phyloP scores from a whole-genome alignment of 2,329 filamentous ascomycete species.

The Zasmidium citrigriseum region DNA sequence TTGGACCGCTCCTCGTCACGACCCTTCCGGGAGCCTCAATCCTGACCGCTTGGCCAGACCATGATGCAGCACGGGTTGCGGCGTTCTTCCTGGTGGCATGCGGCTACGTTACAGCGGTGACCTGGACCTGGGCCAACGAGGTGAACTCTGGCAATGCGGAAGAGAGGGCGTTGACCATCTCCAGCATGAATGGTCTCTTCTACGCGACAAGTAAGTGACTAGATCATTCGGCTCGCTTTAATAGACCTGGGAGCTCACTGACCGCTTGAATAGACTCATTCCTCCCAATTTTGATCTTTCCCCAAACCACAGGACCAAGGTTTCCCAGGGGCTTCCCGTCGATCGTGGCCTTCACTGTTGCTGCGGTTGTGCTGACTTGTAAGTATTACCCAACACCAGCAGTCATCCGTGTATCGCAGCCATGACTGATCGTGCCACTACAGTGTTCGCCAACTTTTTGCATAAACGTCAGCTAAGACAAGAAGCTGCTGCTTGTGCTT shows the following conservation, averaged over 20 bases:
- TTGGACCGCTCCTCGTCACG: slow-evolving; percentile 10
- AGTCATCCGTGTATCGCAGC: too few species aligned
- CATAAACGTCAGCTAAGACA: slow-evolving; percentile 10
- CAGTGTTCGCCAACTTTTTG: slow-evolving; percentile 7
- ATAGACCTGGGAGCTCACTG: neutral
- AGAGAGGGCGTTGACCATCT: slow-evolving; percentile 11
- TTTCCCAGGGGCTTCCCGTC: slow-evolving; percentile 13
- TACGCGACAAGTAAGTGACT: slow-evolving; percentile 11
- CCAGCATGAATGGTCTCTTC: slow-evolving; percentile 14
- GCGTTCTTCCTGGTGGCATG: slow-evolving; percentile 14
- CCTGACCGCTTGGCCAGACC: slow-evolving; percentile 8
- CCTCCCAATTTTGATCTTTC: slow-evolving; percentile 14
- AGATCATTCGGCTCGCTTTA: neutral
- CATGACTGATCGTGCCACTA: neutral
- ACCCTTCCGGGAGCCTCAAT: slow-evolving; percentile 10
- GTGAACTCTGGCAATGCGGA: slow-evolving; percentile 12
- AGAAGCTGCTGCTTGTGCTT: neutral
- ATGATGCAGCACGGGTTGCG: slow-evolving; percentile 8
- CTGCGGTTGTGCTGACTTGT: slow-evolving; percentile 6
- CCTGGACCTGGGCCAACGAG: slow-evolving; percentile 15
- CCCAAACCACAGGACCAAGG: slow-evolving; percentile 9
- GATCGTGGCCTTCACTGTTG: slow-evolving; percentile 6
- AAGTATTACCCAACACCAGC: neutral
- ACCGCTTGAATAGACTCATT: slow-evolving; percentile 5
- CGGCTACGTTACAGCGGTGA: slow-evolving; percentile 12